Conservation (phyloP, 805 yeast species). For the Scheffersomyces spartinae region DNA sequence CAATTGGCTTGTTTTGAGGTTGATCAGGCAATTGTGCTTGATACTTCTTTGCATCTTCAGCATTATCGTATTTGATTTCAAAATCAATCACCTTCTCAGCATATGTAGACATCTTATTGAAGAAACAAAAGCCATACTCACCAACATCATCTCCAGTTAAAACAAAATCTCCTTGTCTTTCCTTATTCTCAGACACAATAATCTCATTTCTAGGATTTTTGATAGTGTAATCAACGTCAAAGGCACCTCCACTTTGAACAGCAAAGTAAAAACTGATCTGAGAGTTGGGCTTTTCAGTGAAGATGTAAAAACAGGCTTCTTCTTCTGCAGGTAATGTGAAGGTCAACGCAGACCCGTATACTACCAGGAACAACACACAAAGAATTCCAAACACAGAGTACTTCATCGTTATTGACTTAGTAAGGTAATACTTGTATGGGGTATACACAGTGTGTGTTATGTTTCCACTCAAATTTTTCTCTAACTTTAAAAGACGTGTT, state of each 20-base stretch:
- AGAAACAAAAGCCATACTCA: slow-evolving; percentile 81
- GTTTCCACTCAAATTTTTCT: too few relatives aligned
- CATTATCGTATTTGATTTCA: slow-evolving; percentile 51
- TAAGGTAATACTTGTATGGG: too few relatives aligned
- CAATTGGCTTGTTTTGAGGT: slow-evolving; percentile 38
- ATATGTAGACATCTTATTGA: slow-evolving; percentile 69
- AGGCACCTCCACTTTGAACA: slow-evolving; percentile 70
- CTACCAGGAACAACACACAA: too few relatives aligned
- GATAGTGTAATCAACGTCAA: slow-evolving; percentile 65
- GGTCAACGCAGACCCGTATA: slow-evolving; percentile 67
- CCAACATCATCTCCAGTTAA: slow-evolving; percentile 57
- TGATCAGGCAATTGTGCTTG: slow-evolving; percentile 51
- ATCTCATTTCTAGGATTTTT: slow-evolving; percentile 45
- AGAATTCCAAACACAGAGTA: too few relatives aligned
- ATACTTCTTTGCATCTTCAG: slow-evolving; percentile 21
- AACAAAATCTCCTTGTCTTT: slow-evolving; percentile 72
- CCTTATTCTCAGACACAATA: slow-evolving; percentile 43
- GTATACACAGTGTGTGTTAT: too few relatives aligned
- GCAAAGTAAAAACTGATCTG: slow-evolving; percentile 71
- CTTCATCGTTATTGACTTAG: too few relatives aligned
- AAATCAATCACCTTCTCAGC: slow-evolving; percentile 80
- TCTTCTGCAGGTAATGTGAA: slow-evolving; percentile 69
- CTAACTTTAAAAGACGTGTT: too few relatives aligned
- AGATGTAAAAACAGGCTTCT: slow-evolving; percentile 57
- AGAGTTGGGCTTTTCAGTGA: slow-evolving; percentile 47